Evolutionary conservation across 208 protist genomes (phyloP), one percentile per base, ranked within the genome.

Genomic region (Acanthamoeba sp.): DNA sequence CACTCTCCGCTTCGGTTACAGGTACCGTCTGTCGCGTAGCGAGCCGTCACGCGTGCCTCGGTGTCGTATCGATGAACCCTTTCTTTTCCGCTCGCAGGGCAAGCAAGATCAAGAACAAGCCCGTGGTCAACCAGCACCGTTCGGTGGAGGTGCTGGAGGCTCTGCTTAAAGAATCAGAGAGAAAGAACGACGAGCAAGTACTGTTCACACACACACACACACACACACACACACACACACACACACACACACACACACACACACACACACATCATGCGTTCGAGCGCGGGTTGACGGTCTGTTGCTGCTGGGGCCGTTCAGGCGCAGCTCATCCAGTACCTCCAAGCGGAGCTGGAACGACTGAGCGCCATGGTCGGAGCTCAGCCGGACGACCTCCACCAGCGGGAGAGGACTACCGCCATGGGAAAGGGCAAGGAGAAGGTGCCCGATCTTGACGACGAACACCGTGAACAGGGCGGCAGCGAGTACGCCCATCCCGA

Each of bases 1-100:
- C 12, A 98, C 98, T n/a, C 94, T 98, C 1, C 88, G 96, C 18
- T 99, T 98, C 94, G 98, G 97, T 52, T 52, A 59, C 71, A 48
- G 97, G 94, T 95, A 62, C 38, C n/a, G n/a, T n/a, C n/a, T n/a
- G n/a, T n/a, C n/a, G n/a, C n/a, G n/a, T n/a, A n/a, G n/a, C n/a
- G n/a, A n/a, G n/a, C n/a, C n/a, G n/a, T n/a, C n/a, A n/a, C n/a
- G n/a, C n/a, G n/a, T n/a, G n/a, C n/a, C n/a, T n/a, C n/a, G n/a
- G n/a, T n/a, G n/a, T n/a, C n/a, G 34, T 48, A 78, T 7, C 6
- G 36, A 27, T 27, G 20, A 0, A 34, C 22, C 59, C 12, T 34
- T 14, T 7, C 59, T 69, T 2, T 36, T 18, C 5, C 7, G 3
- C 4, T 0, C 59, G 3, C 76, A 85, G 76, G 0, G 76, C 76